Evolutionary conservation across 345 rosid genomes (phyloP).

Genomic region (Lepidium sativum): DNA sequence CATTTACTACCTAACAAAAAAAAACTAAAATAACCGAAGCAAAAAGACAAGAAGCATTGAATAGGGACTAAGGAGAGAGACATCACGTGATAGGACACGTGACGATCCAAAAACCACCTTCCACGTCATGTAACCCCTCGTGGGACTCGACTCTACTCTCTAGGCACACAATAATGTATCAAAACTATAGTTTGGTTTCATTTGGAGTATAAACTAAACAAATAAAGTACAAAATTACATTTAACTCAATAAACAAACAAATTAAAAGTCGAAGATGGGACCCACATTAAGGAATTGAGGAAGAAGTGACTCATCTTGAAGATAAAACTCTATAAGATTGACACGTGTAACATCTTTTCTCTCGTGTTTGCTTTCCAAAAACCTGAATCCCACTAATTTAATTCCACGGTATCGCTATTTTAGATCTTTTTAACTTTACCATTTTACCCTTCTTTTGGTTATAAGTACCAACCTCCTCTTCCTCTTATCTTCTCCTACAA

Average conservation of each 20-base stretch:
- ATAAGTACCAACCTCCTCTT: neutral
- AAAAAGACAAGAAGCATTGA: constrained; percentile 14
- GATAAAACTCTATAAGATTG: constrained; percentile 9
- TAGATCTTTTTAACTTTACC: neutral
- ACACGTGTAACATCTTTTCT: constrained; percentile 11
- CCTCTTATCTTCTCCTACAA: neutral
- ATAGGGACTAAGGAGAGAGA: neutral
- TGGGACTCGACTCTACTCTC: constrained; percentile 1
- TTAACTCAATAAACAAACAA: neutral
- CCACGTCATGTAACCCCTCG: constrained; percentile 7
- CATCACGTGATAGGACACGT: constrained; percentile 17
- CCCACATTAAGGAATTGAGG: neutral
- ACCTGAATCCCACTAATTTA: constrained; percentile 17
- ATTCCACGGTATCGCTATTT: constrained; percentile 15
- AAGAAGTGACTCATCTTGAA: constrained; percentile 16
- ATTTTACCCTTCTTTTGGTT: constrained; percentile 12
- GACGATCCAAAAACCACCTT: neutral
- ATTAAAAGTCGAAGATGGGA: neutral
- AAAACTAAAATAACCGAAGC: neutral
- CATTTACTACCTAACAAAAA: neutral
- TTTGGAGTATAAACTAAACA: neutral
- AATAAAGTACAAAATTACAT: neutral
- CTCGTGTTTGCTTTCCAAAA: constrained; percentile 3
- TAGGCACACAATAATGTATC: neutral
- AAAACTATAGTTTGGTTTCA: neutral